phyloP scores from a whole-genome alignment of 108 stramenopile species.

The Skeletonema costatum region DNA sequence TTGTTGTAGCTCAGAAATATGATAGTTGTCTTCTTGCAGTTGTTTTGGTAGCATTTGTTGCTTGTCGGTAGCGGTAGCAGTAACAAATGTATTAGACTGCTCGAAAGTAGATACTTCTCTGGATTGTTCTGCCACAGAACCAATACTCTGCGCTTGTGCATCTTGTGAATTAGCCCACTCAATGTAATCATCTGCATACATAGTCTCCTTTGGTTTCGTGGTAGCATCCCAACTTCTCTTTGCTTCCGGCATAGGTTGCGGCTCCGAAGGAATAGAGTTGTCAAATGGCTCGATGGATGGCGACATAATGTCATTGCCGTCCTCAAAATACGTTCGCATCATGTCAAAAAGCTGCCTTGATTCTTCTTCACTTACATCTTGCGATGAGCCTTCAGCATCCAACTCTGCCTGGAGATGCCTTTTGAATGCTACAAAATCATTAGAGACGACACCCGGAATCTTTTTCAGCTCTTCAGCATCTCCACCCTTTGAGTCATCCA shows the following conservation, averaged over 20 bases:
- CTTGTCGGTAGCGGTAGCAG: conserved; percentile 17
- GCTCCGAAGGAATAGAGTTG: not conserved
- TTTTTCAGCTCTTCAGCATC: conserved; percentile 38
- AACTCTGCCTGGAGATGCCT: conserved; percentile 33
- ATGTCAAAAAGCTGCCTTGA: conserved; percentile 58
- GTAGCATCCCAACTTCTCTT: conserved; percentile 3
- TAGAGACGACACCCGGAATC: conserved; percentile 38
- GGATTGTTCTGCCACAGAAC: not conserved
- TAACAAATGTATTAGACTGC: conserved; percentile 5
- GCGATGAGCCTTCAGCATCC: conserved; percentile 23
- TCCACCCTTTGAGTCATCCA: conserved; percentile 33
- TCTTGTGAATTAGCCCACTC: conserved; percentile 37
- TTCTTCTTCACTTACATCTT: conserved; percentile 59
- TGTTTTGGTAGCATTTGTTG: conserved; percentile 13
- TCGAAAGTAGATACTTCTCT: conserved; percentile 1
- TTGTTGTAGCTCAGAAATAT: conserved; percentile 54
- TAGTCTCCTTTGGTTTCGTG: conserved; percentile 12
- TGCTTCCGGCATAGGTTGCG: conserved; percentile 2
- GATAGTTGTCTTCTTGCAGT: conserved; percentile 23
- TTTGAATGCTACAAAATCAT: conserved; percentile 40
- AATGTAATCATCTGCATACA: conserved; percentile 52
- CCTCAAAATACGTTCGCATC: conserved; percentile 51
- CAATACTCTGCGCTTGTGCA: not conserved
- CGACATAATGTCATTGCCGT: conserved; percentile 9
- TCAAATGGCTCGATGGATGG: not conserved